Evolutionary conservation across 805 yeast genomes (phyloP).

Genomic region (Clavispora fructus): DNA sequence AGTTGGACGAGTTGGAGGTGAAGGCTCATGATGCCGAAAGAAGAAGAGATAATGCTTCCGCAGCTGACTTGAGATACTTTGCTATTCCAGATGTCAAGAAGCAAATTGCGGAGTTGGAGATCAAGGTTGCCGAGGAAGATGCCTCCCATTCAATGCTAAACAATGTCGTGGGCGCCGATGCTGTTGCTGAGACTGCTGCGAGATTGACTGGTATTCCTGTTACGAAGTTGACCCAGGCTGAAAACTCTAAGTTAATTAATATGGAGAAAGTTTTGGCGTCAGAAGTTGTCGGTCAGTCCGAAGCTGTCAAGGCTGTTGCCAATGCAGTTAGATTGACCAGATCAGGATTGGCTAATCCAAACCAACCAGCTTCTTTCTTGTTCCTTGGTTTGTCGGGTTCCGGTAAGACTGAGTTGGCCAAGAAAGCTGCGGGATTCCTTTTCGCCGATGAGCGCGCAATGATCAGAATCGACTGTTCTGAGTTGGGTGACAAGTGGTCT

Average conservation of each 20-base stretch:
- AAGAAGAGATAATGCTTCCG: conserved; percentile 88
- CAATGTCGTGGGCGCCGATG: conserved; percentile 84
- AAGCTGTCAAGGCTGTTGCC: conserved; percentile 93
- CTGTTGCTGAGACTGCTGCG: conserved; percentile 95
- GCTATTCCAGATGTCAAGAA: conserved; percentile 90
- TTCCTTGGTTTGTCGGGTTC: conserved; percentile 95
- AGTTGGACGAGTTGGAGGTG: conserved; percentile 84
- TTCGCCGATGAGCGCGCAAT: conserved; percentile 95
- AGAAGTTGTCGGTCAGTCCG: conserved; percentile 91
- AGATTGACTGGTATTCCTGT: conserved; percentile 97
- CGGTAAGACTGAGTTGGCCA: conserved; percentile 97
- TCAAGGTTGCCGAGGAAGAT: conserved; percentile 72
- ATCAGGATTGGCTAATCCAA: conserved; percentile 93
- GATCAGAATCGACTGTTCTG: conserved; percentile 97
- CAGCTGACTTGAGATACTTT: conserved; percentile 93
- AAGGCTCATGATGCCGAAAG: conserved; percentile 97
- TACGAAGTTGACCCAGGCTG: conserved; percentile 89
- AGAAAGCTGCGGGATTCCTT: conserved; percentile 91
- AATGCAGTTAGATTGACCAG: conserved; percentile 90
- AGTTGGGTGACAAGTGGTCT: conserved; percentile 90
- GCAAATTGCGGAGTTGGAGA: conserved; percentile 71
- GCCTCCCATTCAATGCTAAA: conserved; percentile 64
- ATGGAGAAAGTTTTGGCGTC: conserved; percentile 85
- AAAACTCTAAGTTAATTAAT: conserved; percentile 85
- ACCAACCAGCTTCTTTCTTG: conserved; percentile 93